These are phyloP conservation scores for Mucor velutinosus DNA, from an alignment of 371 early-diverging fungal species.

Conservation along the genomic window DNA sequence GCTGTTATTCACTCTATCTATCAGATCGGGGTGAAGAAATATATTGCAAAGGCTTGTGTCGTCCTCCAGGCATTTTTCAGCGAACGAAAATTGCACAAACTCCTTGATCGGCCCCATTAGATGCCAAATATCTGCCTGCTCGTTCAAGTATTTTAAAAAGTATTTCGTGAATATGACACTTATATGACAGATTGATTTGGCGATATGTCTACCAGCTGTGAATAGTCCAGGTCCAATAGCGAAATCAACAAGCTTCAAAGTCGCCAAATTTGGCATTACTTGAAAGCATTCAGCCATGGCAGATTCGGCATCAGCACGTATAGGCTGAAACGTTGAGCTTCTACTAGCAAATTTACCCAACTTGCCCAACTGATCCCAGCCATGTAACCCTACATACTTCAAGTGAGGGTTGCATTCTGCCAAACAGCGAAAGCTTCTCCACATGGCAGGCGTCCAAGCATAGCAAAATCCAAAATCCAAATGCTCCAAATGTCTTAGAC, in stretches of 20 bases:
- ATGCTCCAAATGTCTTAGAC: conserved; percentile 8
- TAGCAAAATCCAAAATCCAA: conserved; percentile 25
- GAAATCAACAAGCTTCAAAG: conserved; percentile 19
- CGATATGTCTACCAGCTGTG: conserved; percentile 1
- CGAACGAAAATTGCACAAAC: conserved; percentile 3
- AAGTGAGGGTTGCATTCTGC: neutral
- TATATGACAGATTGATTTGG: conserved; percentile 5
- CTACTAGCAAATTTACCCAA: conserved; percentile 9
- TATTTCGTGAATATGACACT: conserved; percentile 12
- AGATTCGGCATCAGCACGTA: conserved; percentile 21
- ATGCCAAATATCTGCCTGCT: conserved; percentile 18
- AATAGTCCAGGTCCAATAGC: conserved; percentile 23
- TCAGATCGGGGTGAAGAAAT: conserved; percentile 5
- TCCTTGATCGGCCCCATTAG: conserved; percentile 20
- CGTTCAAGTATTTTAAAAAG: conserved; percentile 10
- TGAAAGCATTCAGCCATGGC: conserved; percentile 22
- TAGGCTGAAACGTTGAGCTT: conserved; percentile 17
- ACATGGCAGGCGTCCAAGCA: conserved; percentile 26
- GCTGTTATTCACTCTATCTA: neutral
- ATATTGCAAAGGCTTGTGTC: neutral
- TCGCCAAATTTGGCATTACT: neutral
- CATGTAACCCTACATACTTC: conserved; percentile 13
- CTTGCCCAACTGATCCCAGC: conserved; percentile 30
- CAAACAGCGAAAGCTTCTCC: conserved; percentile 8
- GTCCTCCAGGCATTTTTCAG: neutral